Percentiles rank a stretch among this genome's conserved stretches.
phyloP scores from a whole-genome alignment of 2,329 filamentous ascomycete genomes.

The Malbranchea cinnamomea region DNA sequence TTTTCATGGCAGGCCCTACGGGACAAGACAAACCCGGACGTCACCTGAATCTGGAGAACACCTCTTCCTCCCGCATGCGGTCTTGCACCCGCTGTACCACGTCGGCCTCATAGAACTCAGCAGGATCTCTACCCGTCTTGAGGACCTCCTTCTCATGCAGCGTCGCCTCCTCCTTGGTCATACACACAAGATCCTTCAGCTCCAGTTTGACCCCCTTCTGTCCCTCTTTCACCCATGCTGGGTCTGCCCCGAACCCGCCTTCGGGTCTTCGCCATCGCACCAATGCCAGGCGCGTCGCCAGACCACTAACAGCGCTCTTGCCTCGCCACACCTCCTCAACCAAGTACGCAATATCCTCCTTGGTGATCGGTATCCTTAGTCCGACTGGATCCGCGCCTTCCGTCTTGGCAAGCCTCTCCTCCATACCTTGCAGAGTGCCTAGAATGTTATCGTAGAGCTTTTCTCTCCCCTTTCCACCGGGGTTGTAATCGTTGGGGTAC shows the following conservation, averaged over 20 bases:
- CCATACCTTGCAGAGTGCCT: constrained; percentile 56
- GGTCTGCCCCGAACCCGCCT: constrained; percentile 45
- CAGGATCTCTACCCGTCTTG: constrained; percentile 48
- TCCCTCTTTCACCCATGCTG: constrained; percentile 42
- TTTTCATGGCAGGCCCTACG: too few relatives aligned
- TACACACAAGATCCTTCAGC: constrained; percentile 62
- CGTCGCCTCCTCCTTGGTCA: constrained; percentile 82
- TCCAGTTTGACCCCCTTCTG: constrained; percentile 62
- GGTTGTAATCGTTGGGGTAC: constrained; percentile 69
- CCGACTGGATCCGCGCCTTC: constrained; percentile 45
- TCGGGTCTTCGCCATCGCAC: constrained; percentile 61
- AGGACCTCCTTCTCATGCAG: constrained; percentile 70
- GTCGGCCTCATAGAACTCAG: constrained; percentile 58
- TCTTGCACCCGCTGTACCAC: constrained; percentile 53
- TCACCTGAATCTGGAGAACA: constrained; percentile 33
- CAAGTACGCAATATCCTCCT: constrained; percentile 71
- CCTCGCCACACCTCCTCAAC: constrained; percentile 80
- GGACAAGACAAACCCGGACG: too few relatives aligned
- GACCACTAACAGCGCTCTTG: constrained; percentile 66
- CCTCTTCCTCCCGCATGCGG: constrained; percentile 51
- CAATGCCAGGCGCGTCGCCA: constrained; percentile 66
- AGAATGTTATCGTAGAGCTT: constrained; percentile 86
- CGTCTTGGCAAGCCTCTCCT: constrained; percentile 57
- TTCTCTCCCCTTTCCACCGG: constrained; percentile 65
- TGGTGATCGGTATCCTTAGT: constrained; percentile 62